Conservation (phyloP, 1,284 basidiomycete genomes). For the Ustilago bromivora region DNA sequence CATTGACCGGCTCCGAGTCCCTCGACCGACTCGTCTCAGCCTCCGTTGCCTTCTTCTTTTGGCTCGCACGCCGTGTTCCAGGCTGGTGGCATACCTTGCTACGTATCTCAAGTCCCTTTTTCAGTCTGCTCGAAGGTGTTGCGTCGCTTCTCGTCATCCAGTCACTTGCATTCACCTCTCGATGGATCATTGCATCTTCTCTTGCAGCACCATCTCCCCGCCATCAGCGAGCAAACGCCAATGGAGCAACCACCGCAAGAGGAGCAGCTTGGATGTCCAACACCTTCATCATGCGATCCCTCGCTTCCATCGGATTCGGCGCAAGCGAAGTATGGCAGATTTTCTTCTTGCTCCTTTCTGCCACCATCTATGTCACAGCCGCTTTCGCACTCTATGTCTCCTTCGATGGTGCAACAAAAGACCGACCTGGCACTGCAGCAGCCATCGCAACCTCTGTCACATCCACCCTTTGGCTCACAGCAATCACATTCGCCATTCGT, state of each 20-base stretch:
- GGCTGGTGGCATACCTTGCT: slow-evolving; percentile 65
- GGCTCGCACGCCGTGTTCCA: slow-evolving; percentile 56
- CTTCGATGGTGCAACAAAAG: slow-evolving; percentile 63
- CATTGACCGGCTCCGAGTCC: slow-evolving; percentile 28
- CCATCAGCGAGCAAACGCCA: slow-evolving; percentile 75
- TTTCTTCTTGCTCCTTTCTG: slow-evolving; percentile 64
- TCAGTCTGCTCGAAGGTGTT: slow-evolving; percentile 67
- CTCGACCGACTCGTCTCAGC: slow-evolving; percentile 31
- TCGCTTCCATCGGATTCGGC: slow-evolving; percentile 60
- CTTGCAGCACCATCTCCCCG: slow-evolving; percentile 78
- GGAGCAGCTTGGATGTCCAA: slow-evolving; percentile 40
- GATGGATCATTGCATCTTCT: slow-evolving; percentile 74
- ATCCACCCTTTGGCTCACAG: slow-evolving; percentile 66
- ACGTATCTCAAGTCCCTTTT: slow-evolving; percentile 62
- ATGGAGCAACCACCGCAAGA: slow-evolving; percentile 1
- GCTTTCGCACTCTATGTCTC: slow-evolving; percentile 62
- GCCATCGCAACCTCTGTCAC: slow-evolving; percentile 64
- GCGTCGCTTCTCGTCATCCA: slow-evolving; percentile 68
- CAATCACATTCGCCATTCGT: slow-evolving; percentile 66
- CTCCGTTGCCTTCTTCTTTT: slow-evolving; percentile 53
- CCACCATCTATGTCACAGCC: slow-evolving; percentile 65
- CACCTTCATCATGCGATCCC: slow-evolving; percentile 50
- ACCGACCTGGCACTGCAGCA: slow-evolving; percentile 58
- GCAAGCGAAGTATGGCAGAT: slow-evolving; percentile 67
- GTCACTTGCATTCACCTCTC: slow-evolving; percentile 57